phyloP scores from a whole-genome alignment of 164 flowering plant genomes.

The Liquidambar formosana region DNA sequence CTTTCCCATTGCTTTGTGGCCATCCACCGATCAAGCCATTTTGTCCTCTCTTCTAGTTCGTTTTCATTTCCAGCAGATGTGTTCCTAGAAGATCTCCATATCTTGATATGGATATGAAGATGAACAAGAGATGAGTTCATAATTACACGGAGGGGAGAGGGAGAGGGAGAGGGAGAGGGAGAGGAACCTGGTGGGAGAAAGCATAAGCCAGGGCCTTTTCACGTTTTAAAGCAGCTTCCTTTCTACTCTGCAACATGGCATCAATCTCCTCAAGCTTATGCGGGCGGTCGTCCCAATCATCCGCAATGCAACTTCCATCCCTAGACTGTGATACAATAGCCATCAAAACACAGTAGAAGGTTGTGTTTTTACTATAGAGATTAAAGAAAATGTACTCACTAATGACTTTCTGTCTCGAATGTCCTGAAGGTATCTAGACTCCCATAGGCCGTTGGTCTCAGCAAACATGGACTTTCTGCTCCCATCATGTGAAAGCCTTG shows the following conservation, averaged over 20 bases:
- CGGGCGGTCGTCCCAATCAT: conserved; percentile 58
- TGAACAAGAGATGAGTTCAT: neutral
- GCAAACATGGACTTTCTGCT: conserved; percentile 24
- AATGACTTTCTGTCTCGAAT: conserved; percentile 22
- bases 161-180: neutral
- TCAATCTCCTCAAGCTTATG: conserved; percentile 57
- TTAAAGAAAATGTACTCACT: conserved; percentile 19
- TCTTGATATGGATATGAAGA: conserved; percentile 27
- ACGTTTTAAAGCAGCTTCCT: conserved; percentile 54
- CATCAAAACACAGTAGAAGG: neutral
- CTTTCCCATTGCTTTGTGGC: conserved; percentile 61
- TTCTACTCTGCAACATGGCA: conserved; percentile 49
- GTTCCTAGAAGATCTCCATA: conserved; percentile 45
- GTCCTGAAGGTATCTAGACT: conserved; percentile 25
- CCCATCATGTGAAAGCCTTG: conserved; percentile 40
- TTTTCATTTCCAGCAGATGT: conserved; percentile 39
- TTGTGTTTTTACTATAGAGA: neutral
- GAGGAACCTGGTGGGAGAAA: conserved; percentile 66
- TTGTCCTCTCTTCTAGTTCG: conserved; percentile 47
- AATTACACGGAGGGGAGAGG: neutral
- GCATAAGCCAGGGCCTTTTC: conserved; percentile 57
- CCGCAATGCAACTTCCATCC: conserved; percentile 45
- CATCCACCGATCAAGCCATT: conserved; percentile 69
- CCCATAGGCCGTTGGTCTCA: conserved; percentile 18
- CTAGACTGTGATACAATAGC: conserved; percentile 38